Evolutionary conservation across 108 stramenopile genomes (phyloP), one percentile per base, ranked within the genome.

Genomic region (Discostella stelligeroides): DNA sequence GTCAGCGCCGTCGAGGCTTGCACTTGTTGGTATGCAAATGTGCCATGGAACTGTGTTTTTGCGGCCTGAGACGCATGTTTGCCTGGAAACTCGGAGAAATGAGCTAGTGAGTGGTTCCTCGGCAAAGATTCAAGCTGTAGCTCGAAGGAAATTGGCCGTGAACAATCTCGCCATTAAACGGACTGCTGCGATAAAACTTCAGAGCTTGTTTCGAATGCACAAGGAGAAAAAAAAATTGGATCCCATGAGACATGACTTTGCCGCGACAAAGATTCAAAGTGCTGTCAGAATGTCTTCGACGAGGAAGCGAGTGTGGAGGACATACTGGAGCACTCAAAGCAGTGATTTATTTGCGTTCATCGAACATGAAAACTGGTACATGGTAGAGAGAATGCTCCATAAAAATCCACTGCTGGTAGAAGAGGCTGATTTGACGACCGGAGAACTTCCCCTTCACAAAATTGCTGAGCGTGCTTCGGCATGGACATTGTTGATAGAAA

Each of bases 371-470:
- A 90, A 95, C 65, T 95, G 94, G 94, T 85, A 88, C 28, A 88
- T 88, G 79, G 94, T 92, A 11, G 94, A 95, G 56, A 88, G 83
- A 39, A 86, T 95, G 68, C 75, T 95, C 27, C 91, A 95, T 70
- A 88, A 89, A 64, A 83, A 91, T 39, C 94, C 94, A n/a, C 82
- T 88, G 12, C 72, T 95, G n/a, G 89, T 89, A 7, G 88, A 95
- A 71, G 69, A 83, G 29, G 68, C 74, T n/a, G 91, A 95, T 58
- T 63, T 59, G 4, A 75, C 71, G 56, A 85, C 80, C 56, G 91
- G 94, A 61, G 94, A 92, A 60, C 79, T 95, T 28, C 84, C 86
- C 14, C 80, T 95, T 28, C 94, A 95, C 75, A 90, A 90, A 74
- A 95, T 95, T 76, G 88, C 79, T 27, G 82, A 91, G 25, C 89